Base-by-base conservation (phyloP, 257 asterid genomes). In the Lycium barbarum region DNA sequence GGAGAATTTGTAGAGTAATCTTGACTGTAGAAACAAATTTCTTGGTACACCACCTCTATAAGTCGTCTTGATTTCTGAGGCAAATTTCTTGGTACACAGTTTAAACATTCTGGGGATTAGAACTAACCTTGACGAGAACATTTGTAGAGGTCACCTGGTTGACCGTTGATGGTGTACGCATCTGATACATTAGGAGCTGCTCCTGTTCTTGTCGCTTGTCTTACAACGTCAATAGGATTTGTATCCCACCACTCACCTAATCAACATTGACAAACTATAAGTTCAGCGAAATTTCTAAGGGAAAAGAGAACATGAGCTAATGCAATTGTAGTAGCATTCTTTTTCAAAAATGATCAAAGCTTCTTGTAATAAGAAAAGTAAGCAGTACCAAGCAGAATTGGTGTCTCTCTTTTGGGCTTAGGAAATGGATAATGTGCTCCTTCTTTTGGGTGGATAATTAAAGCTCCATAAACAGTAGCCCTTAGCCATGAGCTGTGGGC, bases 241-340 rank as follows among this genome's bases (percentile, higher is more conserved):
- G 91, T 94, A 49, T 96, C 90, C 99, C 99, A 96, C 99, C 99
- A 96, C 90, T 96, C 97, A 63, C 99, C 98, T 94, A 81, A 86
- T 89, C 88, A 86, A 53, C 83, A 87, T 73, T 22, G 5, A 2
- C 61, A 22, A 74, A 74, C 36, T 7, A 12, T 49, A 61, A 13
- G 45, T 47, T 73, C 80, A 20, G 20, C 3, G 20, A 73, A 18
- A 2, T 73, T 73, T 47, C 40, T 20, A 9, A 47, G 20, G 12
- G n/a, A 53, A 49, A 47, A 47, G n/a, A 47, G 59, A 49, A 68
- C 7, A 67, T 36, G 13, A 36, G 49, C 22, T 3, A 9, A 59
- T 7, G 33, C 66, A 18, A 26, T 26, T 26, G 33, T 59, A 59
- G 18, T 51, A 51, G 55, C 8, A 51, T 10, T 51, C 8, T 5